Evolutionary conservation across 305 asterid genomes (phyloP), one percentile per base, ranked within the genome.

Genomic region (Lippia alba): DNA sequence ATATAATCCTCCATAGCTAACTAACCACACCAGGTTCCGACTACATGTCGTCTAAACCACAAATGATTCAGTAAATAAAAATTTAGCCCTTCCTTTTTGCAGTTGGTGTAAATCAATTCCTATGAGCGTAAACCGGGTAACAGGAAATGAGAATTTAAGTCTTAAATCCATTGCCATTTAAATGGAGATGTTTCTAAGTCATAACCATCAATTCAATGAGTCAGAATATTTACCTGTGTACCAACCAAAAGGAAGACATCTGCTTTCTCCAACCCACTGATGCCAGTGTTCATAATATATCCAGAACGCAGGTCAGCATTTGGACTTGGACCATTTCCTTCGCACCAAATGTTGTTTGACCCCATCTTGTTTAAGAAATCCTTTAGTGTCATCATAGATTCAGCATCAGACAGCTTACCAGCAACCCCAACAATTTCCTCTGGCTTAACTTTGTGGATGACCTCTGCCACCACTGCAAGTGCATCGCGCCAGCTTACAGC

Each of bases 281-380:
- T 91, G 91, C 90, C 71, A 66, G 89, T 83, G 80, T 94, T 94
- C 99, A 94, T 91, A 64, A 91, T 82, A 78, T 94, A 94, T 78
- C 97, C 97, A 60, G 97, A 90, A 8, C 99, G 96, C 54, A 94
- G 80, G 69, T 94, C 99, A 20, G 97, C 99, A 80, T 91, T 90
- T 20, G 94, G 89, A 61, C 59, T 76, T 16, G 83, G 61, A 63
- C 99, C 99, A 79, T 90, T 94, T 73, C 99, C 99, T 84, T 94
- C 99, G 73, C 97, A 94, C 86, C 87, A 84, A 34, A 94, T 78
- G 75, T 94, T 94, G 76, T 94, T 91, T 53, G 99, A 94, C 58
- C 99, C 99, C 87, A 91, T 79, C 80, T 64, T 82, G 81, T 89
- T 89, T 70, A 89, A 72, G 81, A 85, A 82, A 76, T 89, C 93